Conservation (phyloP, 1,284 basidiomycete species). For the Mycena citricolor region DNA sequence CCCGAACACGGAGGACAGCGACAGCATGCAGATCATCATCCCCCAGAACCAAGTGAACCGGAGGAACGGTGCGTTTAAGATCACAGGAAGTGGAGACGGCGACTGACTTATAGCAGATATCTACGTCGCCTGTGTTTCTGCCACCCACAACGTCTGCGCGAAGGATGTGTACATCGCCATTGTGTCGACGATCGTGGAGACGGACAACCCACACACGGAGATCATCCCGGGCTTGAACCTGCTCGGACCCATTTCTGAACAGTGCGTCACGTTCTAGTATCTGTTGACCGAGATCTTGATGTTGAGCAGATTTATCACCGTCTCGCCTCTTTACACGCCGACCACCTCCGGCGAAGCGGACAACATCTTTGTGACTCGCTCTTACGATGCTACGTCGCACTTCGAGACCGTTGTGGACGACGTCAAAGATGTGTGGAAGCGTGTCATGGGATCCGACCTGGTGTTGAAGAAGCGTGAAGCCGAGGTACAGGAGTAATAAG, state of each 20-base stretch:
- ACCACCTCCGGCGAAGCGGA: constrained; percentile 79
- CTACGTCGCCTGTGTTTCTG: constrained; percentile 97
- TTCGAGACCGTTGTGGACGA: constrained; percentile 98
- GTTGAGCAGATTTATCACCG: constrained; percentile 80
- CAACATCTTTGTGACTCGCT: constrained; percentile 95
- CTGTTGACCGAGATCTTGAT: constrained; percentile 10
- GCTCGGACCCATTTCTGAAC: constrained; percentile 92
- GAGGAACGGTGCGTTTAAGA: constrained; percentile 76
- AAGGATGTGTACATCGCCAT: constrained; percentile 96
- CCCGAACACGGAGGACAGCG: constrained; percentile 93
- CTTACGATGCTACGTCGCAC: constrained; percentile 98
- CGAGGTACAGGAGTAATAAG: constrained; percentile 62
- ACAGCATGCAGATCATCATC: constrained; percentile 97
- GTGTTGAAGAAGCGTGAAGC: constrained; percentile 84
- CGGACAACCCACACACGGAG: constrained; percentile 89
- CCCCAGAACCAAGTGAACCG: constrained; percentile 97
- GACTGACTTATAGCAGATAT: constrained; percentile 67
- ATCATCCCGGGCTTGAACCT: constrained; percentile 90
- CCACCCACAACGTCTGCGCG: constrained; percentile 96
- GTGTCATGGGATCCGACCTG: constrained; percentile 73
- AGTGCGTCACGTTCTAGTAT: constrained; percentile 54
- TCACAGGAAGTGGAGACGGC: constrained; percentile 6
- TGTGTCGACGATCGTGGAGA: constrained; percentile 98
- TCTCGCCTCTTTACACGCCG: constrained; percentile 88
- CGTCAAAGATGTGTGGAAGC: constrained; percentile 91